phyloP scores from a whole-genome alignment of 2,329 filamentous ascomycete genomes.

The Ophiostoma himal-ulmi region DNA sequence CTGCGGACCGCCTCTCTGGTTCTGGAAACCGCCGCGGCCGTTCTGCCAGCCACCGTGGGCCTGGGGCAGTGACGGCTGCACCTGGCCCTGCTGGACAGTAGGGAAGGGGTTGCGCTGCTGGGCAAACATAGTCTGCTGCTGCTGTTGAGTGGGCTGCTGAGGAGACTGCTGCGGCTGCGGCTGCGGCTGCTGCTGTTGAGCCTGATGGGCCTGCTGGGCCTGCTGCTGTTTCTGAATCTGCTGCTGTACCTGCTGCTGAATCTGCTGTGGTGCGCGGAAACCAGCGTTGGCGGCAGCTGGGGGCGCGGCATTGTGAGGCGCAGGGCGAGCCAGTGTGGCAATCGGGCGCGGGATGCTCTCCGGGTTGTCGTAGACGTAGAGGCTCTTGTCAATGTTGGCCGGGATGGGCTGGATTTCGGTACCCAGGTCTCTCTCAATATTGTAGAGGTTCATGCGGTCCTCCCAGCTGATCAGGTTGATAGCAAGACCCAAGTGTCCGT shows the following conservation, averaged over 20 bases:
- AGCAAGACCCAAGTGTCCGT: slow-evolving; percentile 91
- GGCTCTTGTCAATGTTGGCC: slow-evolving; percentile 86
- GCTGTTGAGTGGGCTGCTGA: slow-evolving; percentile 5
- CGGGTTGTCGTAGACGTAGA: slow-evolving; percentile 96
- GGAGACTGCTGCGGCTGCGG: slow-evolving; percentile 3
- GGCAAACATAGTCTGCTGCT: slow-evolving; percentile 15
- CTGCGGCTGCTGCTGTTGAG: slow-evolving; percentile 9
- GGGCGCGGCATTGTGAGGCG: slow-evolving; percentile 10
- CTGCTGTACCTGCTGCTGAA: not conserved
- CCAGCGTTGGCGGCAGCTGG: not conserved
- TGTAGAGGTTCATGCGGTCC: slow-evolving; percentile 96
- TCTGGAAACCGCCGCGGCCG: slow-evolving; percentile 12
- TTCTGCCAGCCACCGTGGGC: slow-evolving; percentile 26
- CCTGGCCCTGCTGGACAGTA: slow-evolving; percentile 12
- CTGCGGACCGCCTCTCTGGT: slow-evolving; percentile 13
- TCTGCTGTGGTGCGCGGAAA: not conserved
- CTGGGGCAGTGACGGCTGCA: slow-evolving; percentile 25
- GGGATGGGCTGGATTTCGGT: slow-evolving; percentile 98
- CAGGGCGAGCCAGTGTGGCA: slow-evolving; percentile 40
- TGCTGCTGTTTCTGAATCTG: slow-evolving; percentile 3
- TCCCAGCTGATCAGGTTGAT: slow-evolving; percentile 99
- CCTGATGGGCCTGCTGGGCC: not conserved
- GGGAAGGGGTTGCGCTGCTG: slow-evolving; percentile 19
- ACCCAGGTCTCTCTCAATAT: slow-evolving; percentile 93
- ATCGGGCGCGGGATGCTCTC: slow-evolving; percentile 86